Conservation (phyloP, 257 asterid species). For the Ehretia macrophylla region DNA sequence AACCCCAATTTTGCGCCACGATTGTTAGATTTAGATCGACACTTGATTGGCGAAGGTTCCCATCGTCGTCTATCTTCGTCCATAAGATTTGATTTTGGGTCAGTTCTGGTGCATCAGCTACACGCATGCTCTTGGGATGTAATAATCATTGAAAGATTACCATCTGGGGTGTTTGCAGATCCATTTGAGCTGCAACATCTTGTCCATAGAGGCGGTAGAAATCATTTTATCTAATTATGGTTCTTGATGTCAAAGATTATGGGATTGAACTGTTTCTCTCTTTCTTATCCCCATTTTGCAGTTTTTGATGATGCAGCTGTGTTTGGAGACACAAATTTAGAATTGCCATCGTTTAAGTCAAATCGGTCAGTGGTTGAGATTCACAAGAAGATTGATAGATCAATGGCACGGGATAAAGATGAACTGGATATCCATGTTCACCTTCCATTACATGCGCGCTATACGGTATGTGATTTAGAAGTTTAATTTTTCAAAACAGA, state of each 20-base stretch:
- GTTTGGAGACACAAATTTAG: constrained; percentile 89
- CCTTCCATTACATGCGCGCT: constrained; percentile 86
- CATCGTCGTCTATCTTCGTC: constrained; percentile 64
- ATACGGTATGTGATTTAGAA: constrained; percentile 42
- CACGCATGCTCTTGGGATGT: constrained; percentile 40
- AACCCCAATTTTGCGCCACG: constrained; percentile 21
- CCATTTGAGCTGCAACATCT: constrained; percentile 91
- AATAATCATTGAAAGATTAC: constrained; percentile 60
- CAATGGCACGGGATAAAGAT: constrained; percentile 23
- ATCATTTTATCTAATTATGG: background rate
- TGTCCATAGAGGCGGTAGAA: constrained; percentile 64
- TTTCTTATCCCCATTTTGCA: constrained; percentile 22
- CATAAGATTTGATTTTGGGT: constrained; percentile 34
- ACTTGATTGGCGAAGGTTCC: constrained; percentile 81
- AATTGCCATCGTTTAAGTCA: constrained; percentile 73
- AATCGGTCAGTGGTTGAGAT: constrained; percentile 72
- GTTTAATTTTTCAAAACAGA: too few species aligned
- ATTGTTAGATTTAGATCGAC: constrained; percentile 26
- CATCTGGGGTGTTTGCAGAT: constrained; percentile 87
- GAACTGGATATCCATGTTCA: constrained; percentile 30
- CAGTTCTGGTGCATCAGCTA: constrained; percentile 14
- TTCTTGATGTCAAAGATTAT: too few species aligned
- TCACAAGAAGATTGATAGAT: constrained; percentile 40
- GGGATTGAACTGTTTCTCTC: background rate
- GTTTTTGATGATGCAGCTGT: constrained; percentile 64